Conservation (phyloP, 805 yeast species). For the Clavispora vitiphila region DNA sequence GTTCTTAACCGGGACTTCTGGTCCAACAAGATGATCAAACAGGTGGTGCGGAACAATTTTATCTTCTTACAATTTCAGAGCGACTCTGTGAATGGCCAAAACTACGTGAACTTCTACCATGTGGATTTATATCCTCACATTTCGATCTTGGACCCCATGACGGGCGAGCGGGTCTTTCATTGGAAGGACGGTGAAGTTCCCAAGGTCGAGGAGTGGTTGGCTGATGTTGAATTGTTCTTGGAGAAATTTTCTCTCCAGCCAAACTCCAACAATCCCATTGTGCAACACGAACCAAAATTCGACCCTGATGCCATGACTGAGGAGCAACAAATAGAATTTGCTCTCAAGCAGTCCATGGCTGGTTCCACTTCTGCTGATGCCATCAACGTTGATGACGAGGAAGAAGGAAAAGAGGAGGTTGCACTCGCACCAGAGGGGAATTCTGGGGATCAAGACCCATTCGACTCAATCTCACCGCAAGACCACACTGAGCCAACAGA, state of each 20-base stretch:
- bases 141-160: constrained; percentile 88
- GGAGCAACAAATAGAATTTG: constrained; percentile 78
- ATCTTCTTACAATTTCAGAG: constrained; percentile 80
- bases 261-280: constrained; percentile 59
- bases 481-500: constrained; percentile 61
- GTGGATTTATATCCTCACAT: constrained; percentile 76
- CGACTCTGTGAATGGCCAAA: constrained; percentile 70
- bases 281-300: constrained; percentile 51
- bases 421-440: too few relatives aligned
- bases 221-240: constrained; percentile 68
- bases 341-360: constrained; percentile 60
- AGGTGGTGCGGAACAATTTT: constrained; percentile 60
- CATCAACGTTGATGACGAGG: constrained; percentile 18
- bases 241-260: constrained; percentile 59
- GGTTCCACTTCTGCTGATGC: constrained; percentile 26
- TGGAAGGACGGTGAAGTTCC: constrained; percentile 72
- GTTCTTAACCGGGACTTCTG: constrained; percentile 90
- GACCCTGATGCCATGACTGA: constrained; percentile 68
- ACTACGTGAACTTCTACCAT: constrained; percentile 69
- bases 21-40: constrained; percentile 66
- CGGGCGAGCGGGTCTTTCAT: constrained; percentile 79
- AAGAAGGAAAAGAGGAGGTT: too few relatives aligned
- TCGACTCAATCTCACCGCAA: constrained; percentile 45
- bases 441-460: too few relatives aligned
- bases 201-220: constrained; percentile 51